phyloP scores from a whole-genome alignment of 148 eudicot species.

The Rhododendron vialii region DNA sequence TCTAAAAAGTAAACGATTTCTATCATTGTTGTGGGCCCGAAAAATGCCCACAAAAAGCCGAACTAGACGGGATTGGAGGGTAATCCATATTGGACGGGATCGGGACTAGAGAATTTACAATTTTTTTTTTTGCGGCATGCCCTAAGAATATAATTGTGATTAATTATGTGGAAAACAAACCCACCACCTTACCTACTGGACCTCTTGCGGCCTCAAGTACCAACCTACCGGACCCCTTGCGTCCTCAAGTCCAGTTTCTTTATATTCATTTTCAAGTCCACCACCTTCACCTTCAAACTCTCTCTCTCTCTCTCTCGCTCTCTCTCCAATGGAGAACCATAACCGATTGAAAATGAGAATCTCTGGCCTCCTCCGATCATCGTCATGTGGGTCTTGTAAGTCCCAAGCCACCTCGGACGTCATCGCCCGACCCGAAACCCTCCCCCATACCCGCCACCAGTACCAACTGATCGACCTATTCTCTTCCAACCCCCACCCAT shows the following conservation, averaged over 20 bases:
- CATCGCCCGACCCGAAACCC: conserved; percentile 30
- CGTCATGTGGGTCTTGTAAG: conserved; percentile 33
- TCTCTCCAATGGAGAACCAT: conserved; percentile 36
- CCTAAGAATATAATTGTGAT: rapidly evolving
- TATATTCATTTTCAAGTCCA: not conserved
- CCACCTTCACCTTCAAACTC: conserved; percentile 8
- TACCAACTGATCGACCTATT: conserved; percentile 28
- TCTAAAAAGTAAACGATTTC: no score
- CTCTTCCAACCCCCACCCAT: conserved; percentile 19
- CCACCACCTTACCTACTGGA: no score
- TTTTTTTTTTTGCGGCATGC: no score
- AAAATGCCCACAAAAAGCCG: no score
- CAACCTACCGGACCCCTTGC: no score
- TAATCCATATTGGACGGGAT: no score
- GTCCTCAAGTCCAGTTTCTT: not conserved
- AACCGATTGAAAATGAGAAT: conserved; percentile 30
- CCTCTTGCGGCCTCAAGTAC: no score
- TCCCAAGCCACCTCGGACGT: conserved; percentile 37
- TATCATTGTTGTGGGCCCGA: no score
- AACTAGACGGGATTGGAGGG: no score
- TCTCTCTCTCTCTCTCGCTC: not conserved
- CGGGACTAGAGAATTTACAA: no score
- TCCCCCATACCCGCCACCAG: conserved; percentile 24
- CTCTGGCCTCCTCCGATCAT: conserved; percentile 40
- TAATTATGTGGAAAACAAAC: no score